Evolutionary conservation across 2,329 filamentous ascomycete species (phyloP).

Genomic region (Aspergillus tanneri): DNA sequence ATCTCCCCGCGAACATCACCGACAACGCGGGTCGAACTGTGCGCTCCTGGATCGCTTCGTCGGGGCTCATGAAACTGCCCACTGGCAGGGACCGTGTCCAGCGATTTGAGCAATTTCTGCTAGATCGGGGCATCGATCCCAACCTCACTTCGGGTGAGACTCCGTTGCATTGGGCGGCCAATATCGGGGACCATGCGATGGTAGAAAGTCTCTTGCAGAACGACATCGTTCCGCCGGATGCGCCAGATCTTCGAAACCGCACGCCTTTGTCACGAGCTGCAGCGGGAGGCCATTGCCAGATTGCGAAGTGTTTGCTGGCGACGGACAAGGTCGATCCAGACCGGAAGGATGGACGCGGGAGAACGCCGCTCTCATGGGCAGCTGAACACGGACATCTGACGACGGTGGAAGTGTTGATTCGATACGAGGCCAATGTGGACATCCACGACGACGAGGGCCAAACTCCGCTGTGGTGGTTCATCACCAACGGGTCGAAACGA

Average conservation of each 20-base stretch:
- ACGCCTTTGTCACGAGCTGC: constrained; percentile 16
- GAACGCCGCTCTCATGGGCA: constrained; percentile 16
- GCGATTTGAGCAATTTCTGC: constrained; percentile 10
- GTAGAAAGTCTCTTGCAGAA: constrained; percentile 12
- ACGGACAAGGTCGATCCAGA: not conserved
- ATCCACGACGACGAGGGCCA: constrained; percentile 16
- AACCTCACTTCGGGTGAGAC: constrained; percentile 14
- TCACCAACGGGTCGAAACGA: constrained; percentile 6
- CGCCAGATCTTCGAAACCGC: constrained; percentile 6
- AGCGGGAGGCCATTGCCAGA: constrained; percentile 1
- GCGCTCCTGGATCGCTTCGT: constrained; percentile 14
- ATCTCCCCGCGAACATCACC: not conserved
- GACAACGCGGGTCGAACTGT: constrained; percentile 10
- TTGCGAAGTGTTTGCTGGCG: constrained; percentile 6
- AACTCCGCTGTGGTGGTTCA: constrained; percentile 17
- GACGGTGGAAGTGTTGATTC: constrained; percentile 5
- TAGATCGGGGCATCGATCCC: constrained; percentile 13
- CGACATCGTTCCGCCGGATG: not conserved
- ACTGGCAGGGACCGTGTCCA: not conserved
- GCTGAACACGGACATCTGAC: constrained; percentile 12
- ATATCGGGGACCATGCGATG: constrained; percentile 9
- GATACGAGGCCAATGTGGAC: constrained; percentile 11
- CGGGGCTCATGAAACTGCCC: not conserved
- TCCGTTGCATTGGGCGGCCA: constrained; percentile 16
- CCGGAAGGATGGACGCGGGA: constrained; percentile 7